Percentiles rank a stretch among this genome's conserved stretches.
phyloP scores from a whole-genome alignment of 2,329 filamentous ascomycete species.

The Colletotrichum sp. region DNA sequence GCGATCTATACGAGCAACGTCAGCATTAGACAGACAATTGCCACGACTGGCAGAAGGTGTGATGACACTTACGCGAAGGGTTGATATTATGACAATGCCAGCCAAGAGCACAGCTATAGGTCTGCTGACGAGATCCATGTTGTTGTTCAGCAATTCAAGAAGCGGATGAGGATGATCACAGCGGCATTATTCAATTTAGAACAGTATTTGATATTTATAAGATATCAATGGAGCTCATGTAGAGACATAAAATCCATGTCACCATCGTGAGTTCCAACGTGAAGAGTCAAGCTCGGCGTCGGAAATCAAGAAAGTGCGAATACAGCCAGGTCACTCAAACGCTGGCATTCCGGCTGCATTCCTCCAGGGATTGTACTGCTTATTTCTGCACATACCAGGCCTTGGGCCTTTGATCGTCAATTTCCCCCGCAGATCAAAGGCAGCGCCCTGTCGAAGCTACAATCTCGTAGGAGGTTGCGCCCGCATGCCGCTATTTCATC shows the following conservation, averaged over 20 bases:
- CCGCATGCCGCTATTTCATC: background rate
- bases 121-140: background rate
- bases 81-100: background rate
- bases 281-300: background rate
- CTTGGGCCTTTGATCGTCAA: background rate
- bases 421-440: background rate
- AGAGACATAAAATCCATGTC: background rate
- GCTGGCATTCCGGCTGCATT: background rate
- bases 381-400: background rate
- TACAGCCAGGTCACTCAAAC: background rate
- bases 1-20: background rate
- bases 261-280: background rate
- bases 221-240: background rate
- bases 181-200: background rate
- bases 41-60: background rate
- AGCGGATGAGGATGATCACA: background rate
- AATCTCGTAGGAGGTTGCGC: background rate
- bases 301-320: background rate
- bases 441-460: background rate
- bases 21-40: background rate
- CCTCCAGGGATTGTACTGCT: background rate
- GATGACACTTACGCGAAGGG: background rate
- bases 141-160: background rate
- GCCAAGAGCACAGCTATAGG: background rate
- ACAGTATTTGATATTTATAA: background rate